Evolutionary conservation across 2,329 filamentous ascomycete species (phyloP).

Genomic region (Talaromyces sp.): DNA sequence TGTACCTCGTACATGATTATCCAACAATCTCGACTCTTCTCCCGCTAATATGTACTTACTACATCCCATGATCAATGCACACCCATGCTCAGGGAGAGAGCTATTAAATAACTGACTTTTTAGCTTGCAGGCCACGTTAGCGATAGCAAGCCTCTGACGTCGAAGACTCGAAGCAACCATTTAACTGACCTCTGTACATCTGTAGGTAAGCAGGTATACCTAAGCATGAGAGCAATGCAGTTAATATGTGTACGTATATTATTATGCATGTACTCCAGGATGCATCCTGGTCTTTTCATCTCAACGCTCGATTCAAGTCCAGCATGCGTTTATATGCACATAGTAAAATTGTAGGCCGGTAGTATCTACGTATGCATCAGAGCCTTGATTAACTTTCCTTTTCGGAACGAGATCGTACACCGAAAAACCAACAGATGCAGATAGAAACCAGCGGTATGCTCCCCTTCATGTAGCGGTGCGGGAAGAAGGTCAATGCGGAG

Average conservation of each 20-base stretch:
- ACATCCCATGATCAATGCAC: not conserved
- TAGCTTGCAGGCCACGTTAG: not conserved
- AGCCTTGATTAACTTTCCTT: not conserved
- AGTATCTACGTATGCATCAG: not conserved
- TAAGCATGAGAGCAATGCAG: not conserved
- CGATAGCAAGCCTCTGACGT: conserved; percentile 9
- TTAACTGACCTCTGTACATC: not conserved
- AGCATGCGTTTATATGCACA: not conserved
- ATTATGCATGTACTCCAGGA: not conserved
- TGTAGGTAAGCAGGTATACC: not conserved
- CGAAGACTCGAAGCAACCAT: not conserved
- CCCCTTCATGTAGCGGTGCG: not conserved
- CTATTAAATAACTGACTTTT: not conserved
- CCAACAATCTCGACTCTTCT: not conserved
- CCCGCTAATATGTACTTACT: not conserved
- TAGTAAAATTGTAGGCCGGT: not conserved
- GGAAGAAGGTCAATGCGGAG: not conserved
- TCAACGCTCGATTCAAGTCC: not conserved
- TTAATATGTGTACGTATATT: not conserved
- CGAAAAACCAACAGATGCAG: not conserved
- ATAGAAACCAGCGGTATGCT: not conserved
- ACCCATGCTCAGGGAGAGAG: not conserved
- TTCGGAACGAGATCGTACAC: not conserved
- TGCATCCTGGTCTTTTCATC: not conserved
- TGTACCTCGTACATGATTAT: not conserved